Evolutionary conservation across 2,329 filamentous ascomycete species (phyloP).

Genomic region (Pyrenochaeta sp.): DNA sequence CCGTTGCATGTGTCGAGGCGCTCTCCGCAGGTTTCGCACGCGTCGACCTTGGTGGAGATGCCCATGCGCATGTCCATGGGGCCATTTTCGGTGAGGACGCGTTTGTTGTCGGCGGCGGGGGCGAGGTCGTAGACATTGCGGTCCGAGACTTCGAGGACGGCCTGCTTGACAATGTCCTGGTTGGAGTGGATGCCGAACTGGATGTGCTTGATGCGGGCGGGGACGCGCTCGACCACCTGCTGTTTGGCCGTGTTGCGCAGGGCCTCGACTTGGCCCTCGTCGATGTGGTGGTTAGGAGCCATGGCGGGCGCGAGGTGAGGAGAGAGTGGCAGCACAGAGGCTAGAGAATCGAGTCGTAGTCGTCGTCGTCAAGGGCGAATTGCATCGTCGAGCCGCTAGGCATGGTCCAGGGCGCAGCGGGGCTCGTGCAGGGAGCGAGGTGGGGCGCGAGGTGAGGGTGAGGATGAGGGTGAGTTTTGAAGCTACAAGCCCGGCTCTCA

Average conservation of each 20-base stretch:
- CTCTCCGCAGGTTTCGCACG: constrained; percentile 84
- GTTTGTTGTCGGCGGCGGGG: constrained; percentile 62
- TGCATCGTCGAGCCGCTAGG: constrained; percentile 31
- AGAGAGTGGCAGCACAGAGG: too few relatives aligned
- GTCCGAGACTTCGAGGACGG: constrained; percentile 93
- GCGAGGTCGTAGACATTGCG: constrained; percentile 91
- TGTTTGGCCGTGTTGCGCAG: constrained; percentile 67
- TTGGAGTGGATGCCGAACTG: constrained; percentile 95
- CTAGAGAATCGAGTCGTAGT: too few relatives aligned
- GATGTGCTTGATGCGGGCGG: constrained; percentile 90
- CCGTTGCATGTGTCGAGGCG: constrained; percentile 86
- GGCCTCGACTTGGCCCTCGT: constrained; percentile 32
- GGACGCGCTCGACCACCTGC: constrained; percentile 86
- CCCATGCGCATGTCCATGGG: constrained; percentile 88
- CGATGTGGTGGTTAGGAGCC: too few relatives aligned
- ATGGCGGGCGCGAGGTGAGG: too few relatives aligned
- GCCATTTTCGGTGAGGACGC: constrained; percentile 79
- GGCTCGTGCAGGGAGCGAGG: too few relatives aligned
- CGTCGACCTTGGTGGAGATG: constrained; percentile 81
- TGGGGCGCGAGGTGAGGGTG: too few relatives aligned
- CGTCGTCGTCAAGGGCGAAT: constrained; percentile 10
- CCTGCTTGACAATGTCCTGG: constrained; percentile 94
- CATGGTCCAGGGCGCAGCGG: constrained; percentile 18
- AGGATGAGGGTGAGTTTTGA: too few relatives aligned
- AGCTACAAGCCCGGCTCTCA: too few relatives aligned